Percentiles rank a stretch among this genome's conserved stretches.
Evolutionary conservation across 345 rosid species (phyloP).

Genomic region (Kernera saxatilis): DNA sequence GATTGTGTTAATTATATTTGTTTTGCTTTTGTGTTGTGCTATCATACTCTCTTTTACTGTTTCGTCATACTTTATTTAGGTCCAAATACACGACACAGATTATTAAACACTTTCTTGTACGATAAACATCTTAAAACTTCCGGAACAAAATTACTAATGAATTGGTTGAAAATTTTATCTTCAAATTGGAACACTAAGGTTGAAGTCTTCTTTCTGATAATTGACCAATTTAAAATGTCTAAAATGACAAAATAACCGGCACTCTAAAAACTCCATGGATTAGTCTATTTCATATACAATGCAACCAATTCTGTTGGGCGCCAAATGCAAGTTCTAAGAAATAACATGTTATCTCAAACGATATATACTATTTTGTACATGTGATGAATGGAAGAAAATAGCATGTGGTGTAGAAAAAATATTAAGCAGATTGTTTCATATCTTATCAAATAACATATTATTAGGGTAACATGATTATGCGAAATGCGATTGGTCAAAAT

Average conservation of each 20-base stretch:
- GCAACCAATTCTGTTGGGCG: not conserved
- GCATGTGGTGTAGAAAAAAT: not conserved
- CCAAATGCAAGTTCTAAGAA: not conserved
- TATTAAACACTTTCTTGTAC: conserved; percentile 14
- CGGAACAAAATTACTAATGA: not conserved
- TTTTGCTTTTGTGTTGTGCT: conserved; percentile 23
- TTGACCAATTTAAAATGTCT: too few relatives aligned
- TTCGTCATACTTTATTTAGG: conserved; percentile 27
- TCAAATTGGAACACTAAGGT: too few relatives aligned
- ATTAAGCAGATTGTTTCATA: not conserved
- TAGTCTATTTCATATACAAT: not conserved
- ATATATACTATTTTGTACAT: not conserved
- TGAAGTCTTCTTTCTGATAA: too few relatives aligned
- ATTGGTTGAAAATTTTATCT: too few relatives aligned
- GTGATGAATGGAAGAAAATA: not conserved
- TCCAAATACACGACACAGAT: conserved; percentile 21
- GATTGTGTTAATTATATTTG: conserved; percentile 18
- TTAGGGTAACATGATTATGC: not conserved
- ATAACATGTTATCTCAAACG: not conserved
- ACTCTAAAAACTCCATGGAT: not conserved
- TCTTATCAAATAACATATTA: not conserved
- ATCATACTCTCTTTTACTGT: conserved; percentile 17
- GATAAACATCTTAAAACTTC: not conserved
- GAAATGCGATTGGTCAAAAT: not conserved
- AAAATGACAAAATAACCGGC: not conserved